Base-by-base conservation (phyloP, 768 basidiomycete genomes). In the Tephrocybe sp. region DNA sequence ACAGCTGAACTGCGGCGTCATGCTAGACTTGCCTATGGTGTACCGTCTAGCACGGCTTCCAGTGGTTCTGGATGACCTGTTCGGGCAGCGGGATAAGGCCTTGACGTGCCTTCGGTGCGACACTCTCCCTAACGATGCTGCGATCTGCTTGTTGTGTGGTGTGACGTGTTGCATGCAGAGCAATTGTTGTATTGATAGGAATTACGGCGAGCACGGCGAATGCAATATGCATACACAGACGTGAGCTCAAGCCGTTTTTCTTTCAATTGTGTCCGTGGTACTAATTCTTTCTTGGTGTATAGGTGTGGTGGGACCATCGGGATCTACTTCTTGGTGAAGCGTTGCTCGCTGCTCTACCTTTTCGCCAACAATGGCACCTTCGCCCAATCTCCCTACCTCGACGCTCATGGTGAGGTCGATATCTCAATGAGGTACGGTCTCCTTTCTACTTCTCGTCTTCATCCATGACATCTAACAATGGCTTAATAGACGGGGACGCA, bases 181-280 rank as follows among this genome's bases (percentile, higher is more conserved):
- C 58, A 86, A 94, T 55, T 99, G 97, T 62, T 99, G 97, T 65
- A 73, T 77, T 57, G 93, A 93, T 56, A 60, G 68, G 45, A 77
- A 84, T 24, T 82, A 85, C 37, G 77, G 74, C 15, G 73, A 77
- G 14, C 73, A 86, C 21, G 97, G 96, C 24, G 96, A 99, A 63
- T 98, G 95, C 66, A 99, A 98, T 65, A 82, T 90, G 77, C 97
- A 98, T 65, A 90, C 88, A 45, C 78, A 93, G 79, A 88, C 91
- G 96, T 97, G 63, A 64, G 93, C 6, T 10, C 11, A n/a, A 15
- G 24, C 8, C 23, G 3, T 26, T 28, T 48, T 51, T 25, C 40
- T 11, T 30, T 36, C 8, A 9, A 36, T n/a, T 8, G 28, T 38
- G 25, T 45, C 46, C 57, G n/a, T 39, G 21, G 3, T 15, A 15